phyloP scores from a whole-genome alignment of 1,139 yeast species.

The Hansenula sp. region DNA sequence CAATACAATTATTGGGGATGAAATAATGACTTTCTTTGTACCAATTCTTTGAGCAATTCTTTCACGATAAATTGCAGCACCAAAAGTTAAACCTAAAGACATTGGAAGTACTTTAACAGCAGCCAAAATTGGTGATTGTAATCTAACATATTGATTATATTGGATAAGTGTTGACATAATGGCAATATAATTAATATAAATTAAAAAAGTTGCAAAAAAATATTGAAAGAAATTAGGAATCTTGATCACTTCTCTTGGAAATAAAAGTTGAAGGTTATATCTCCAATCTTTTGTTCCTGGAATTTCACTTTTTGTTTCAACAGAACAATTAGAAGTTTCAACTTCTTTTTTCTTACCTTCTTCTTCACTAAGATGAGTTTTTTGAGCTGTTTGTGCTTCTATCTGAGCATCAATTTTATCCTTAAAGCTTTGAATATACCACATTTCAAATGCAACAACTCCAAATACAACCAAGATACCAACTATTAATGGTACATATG shows the following conservation, averaged over 20 bases:
- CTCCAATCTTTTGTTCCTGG: constrained; percentile 9
- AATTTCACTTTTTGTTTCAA: not conserved
- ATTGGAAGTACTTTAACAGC: constrained; percentile 25
- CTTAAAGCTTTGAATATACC: constrained; percentile 7
- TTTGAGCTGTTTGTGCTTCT: not conserved
- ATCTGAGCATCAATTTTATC: constrained; percentile 10
- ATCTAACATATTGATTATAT: constrained; percentile 15
- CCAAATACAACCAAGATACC: constrained; percentile 12
- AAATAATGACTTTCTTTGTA: constrained; percentile 14
- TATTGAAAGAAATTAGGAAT: constrained; percentile 19
- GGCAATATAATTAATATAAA: constrained; percentile 12
- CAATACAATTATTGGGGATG: constrained; percentile 13
- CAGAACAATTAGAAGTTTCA: not conserved
- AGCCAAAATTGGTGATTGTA: constrained; percentile 23
- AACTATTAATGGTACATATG: constrained; percentile 23
- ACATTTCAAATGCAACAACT: constrained; percentile 14
- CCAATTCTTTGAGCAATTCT: constrained; percentile 14
- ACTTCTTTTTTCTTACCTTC: not conserved
- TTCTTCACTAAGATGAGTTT: not conserved
- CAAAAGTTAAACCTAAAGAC: constrained; percentile 7
- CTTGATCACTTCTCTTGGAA: constrained; percentile 17
- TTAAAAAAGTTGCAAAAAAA: constrained; percentile 9
- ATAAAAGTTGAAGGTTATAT: constrained; percentile 13
- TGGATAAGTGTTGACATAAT: constrained; percentile 9
- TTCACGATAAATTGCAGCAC: constrained; percentile 8